These are phyloP conservation scores for Scheffersomyces insectosa DNA, from an alignment of 1,139 yeast genomes.

Conservation along the genomic window DNA sequence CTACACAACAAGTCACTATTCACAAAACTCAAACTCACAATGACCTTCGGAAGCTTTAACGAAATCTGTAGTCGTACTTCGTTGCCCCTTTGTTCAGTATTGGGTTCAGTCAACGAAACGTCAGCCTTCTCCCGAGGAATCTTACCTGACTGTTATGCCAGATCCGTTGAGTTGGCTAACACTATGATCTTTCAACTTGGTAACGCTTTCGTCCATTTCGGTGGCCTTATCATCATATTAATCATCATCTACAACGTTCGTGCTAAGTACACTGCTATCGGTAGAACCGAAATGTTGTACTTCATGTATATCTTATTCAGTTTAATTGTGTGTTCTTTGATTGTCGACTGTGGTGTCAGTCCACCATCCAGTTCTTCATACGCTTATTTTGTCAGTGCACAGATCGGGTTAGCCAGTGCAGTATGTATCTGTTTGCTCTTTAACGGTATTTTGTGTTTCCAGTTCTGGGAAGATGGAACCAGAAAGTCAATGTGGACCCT, in stretches of 20 bases:
- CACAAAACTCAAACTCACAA: conserved; percentile 9
- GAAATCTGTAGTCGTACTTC: conserved; percentile 67
- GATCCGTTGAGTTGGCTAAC: conserved; percentile 85
- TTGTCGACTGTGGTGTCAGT: conserved; percentile 89
- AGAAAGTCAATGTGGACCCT: conserved; percentile 58
- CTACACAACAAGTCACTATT: too few species aligned
- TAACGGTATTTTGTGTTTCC: conserved; percentile 81
- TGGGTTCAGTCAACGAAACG: conserved; percentile 39
- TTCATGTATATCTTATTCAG: conserved; percentile 64
- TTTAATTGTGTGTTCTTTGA: conserved; percentile 62
- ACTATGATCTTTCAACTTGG: conserved; percentile 92
- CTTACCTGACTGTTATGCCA: conserved; percentile 76
- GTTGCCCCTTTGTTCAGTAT: conserved; percentile 75
- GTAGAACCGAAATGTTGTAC: conserved; percentile 80
- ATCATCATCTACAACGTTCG: conserved; percentile 79
- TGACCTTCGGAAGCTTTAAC: conserved; percentile 71
- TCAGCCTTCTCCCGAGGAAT: conserved; percentile 53
- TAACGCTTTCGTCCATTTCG: conserved; percentile 80
- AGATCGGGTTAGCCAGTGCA: conserved; percentile 71
- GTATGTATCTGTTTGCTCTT: conserved; percentile 67
- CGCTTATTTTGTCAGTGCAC: conserved; percentile 81
- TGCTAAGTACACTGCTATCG: conserved; percentile 90
- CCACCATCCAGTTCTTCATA: conserved; percentile 79
- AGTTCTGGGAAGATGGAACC: conserved; percentile 94
- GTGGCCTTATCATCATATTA: conserved; percentile 61